Evolutionary conservation across 2,329 filamentous ascomycete species (phyloP).

Genomic region (Colletotrichum musae): DNA sequence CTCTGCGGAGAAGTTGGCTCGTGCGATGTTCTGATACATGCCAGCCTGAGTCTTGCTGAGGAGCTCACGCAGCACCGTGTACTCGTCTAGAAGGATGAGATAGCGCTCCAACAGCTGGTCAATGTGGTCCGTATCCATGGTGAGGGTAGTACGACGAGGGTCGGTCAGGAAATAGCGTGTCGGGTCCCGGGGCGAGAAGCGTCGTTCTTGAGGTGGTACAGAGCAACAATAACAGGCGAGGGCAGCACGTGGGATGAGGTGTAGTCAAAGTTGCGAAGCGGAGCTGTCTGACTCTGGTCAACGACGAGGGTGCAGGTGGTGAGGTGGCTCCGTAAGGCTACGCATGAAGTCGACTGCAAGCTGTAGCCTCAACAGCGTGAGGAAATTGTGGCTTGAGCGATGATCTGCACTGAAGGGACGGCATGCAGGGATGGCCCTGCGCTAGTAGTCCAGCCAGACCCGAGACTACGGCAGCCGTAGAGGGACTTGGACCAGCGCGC

Average conservation of each 20-base stretch:
- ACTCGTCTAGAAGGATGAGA: slow-evolving; percentile 76
- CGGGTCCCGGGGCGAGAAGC: not conserved
- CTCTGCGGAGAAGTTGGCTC: slow-evolving; percentile 81
- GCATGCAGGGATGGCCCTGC: slow-evolving; percentile 29
- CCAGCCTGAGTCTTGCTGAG: slow-evolving; percentile 68
- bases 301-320: not conserved
- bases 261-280: not conserved
- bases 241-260: not conserved
- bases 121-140: slow-evolving; percentile 57
- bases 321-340: slow-evolving; percentile 26
- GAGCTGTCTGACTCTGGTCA: slow-evolving; percentile 9
- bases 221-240: not conserved
- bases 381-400: slow-evolving; percentile 37
- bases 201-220: slow-evolving; percentile 1
- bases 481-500: not conserved
- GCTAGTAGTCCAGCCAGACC: slow-evolving; percentile 17
- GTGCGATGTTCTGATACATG: slow-evolving; percentile 74
- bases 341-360: slow-evolving; percentile 31
- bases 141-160: not conserved
- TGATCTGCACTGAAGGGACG: slow-evolving; percentile 35
- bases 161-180: no score
- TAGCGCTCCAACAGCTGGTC: slow-evolving; percentile 77
- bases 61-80: slow-evolving; percentile 70
- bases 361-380: slow-evolving; percentile 26
- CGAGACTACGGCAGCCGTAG: slow-evolving; percentile 22